A percentile compares a stretch with the other conserved stretches of the same genome.
phyloP scores from a whole-genome alignment of 2,329 filamentous ascomycete species.

The Sporothrix sp. region DNA sequence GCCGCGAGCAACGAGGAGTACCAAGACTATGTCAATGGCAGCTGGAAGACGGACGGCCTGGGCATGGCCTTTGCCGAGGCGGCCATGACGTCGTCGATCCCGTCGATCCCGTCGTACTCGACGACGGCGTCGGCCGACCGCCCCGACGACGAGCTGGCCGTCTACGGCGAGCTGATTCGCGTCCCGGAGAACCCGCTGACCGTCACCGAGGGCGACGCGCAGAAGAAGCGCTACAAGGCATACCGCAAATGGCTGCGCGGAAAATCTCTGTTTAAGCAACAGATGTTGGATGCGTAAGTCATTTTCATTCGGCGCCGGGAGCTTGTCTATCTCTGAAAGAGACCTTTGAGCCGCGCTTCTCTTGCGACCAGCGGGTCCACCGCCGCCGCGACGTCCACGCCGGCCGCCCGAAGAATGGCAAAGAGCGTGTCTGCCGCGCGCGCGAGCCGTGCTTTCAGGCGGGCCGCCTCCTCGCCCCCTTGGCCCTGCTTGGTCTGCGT shows the following conservation, averaged over 20 bases:
- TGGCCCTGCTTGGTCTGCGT: constrained; percentile 15
- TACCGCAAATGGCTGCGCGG: constrained; percentile 91
- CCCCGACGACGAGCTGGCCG: constrained; percentile 53
- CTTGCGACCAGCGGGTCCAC: constrained; percentile 28
- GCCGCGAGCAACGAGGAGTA: constrained; percentile 54
- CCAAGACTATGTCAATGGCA: constrained; percentile 67
- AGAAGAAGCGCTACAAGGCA: constrained; percentile 93
- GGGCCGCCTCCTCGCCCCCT: constrained; percentile 12
- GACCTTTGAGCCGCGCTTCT: constrained; percentile 26
- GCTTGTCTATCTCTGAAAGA: constrained; percentile 23
- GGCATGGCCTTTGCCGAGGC: constrained; percentile 31
- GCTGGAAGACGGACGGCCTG: constrained; percentile 50
- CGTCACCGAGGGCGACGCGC: constrained; percentile 74
- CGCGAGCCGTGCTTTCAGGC: constrained; percentile 27
- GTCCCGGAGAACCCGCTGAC: constrained; percentile 77
- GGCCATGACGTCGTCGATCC: constrained; percentile 16
- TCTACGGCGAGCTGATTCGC: constrained; percentile 68
- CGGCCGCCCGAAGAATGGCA: constrained; percentile 23
- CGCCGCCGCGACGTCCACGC: constrained; percentile 21
- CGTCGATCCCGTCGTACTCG: too few species aligned
- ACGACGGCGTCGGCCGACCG: not conserved
- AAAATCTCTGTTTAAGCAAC: constrained; percentile 94
- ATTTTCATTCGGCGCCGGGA: not conserved
- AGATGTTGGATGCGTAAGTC: constrained; percentile 41
- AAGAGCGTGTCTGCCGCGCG: constrained; percentile 27